A percentile compares a stretch with the other conserved stretches of the same genome.
Evolutionary conservation across 106 monocot genomes (phyloP).

Genomic region (Dendrobium chrysotoxum): DNA sequence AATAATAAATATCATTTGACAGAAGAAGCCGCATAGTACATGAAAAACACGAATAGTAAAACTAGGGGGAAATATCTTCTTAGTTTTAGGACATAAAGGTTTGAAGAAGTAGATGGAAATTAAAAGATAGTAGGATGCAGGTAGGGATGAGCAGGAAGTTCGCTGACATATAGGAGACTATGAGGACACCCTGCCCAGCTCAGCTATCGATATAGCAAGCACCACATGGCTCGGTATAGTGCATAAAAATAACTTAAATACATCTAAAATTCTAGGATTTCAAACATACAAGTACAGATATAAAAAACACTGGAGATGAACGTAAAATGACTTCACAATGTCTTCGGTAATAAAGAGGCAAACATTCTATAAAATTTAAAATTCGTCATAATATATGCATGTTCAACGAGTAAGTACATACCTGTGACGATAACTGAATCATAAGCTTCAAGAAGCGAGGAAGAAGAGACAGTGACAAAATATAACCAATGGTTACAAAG

Average conservation of each 20-base stretch:
- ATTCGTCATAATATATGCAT: background rate
- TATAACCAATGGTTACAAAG: slow-evolving; percentile 52
- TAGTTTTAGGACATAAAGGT: too few relatives aligned
- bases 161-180: background rate
- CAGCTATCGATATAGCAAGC: background rate
- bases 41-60: too few relatives aligned
- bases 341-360: background rate
- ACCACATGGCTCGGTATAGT: background rate
- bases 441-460: slow-evolving; percentile 95
- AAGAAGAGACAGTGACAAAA: slow-evolving; percentile 79
- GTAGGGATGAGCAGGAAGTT: background rate
- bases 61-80: too few relatives aligned
- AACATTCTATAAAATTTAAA: too few relatives aligned
- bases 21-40: too few relatives aligned
- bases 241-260: background rate
- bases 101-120: too few relatives aligned
- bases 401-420: slow-evolving; percentile 25
- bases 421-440: slow-evolving; percentile 87
- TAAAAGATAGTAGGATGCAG: background rate
- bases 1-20: too few relatives aligned
- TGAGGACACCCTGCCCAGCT: background rate
- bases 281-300: background rate
- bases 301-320: background rate
- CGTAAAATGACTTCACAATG: background rate
- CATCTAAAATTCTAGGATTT: background rate